Conservation (phyloP, 495 filamentous ascomycete species). For the Cercophora samala region DNA sequence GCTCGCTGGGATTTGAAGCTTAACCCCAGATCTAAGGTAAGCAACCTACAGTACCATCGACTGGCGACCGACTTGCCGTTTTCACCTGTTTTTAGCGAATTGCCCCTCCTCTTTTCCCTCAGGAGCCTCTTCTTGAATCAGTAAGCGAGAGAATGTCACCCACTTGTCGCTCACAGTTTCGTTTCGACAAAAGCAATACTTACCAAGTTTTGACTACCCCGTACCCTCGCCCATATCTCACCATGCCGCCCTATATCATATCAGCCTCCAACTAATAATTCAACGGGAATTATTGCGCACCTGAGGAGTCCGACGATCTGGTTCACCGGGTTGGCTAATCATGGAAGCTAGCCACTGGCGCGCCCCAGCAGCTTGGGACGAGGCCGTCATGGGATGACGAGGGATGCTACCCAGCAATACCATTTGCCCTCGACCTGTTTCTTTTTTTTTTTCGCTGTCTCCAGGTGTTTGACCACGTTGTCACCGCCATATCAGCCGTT, state of each 20-base stretch:
- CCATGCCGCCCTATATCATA: not conserved
- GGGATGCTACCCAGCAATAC: slow-evolving; percentile 8
- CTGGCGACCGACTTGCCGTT: slow-evolving; percentile 9
- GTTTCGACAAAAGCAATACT: slow-evolving; percentile 10
- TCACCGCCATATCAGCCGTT: not conserved
- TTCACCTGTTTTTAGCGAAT: slow-evolving; percentile 19
- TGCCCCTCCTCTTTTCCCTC: not conserved
- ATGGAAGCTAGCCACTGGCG: not conserved
- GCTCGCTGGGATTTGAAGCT: slow-evolving; percentile 22
- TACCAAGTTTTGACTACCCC: not conserved
- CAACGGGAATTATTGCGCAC: slow-evolving; percentile 9
- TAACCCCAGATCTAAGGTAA: slow-evolving; percentile 7
- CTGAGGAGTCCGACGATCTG: slow-evolving; percentile 8
- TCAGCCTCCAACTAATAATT: not conserved
- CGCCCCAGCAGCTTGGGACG: slow-evolving; percentile 7
- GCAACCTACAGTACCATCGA: not conserved
- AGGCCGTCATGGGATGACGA: slow-evolving; percentile 1
- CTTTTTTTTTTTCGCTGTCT: not conserved
- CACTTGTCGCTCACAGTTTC: not conserved
- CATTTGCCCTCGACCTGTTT: not conserved
- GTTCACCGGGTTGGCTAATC: slow-evolving; percentile 1
- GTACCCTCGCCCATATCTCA: not conserved
- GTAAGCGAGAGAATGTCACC: slow-evolving; percentile 8
- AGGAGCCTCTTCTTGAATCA: not conserved
- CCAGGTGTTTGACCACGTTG: not conserved